Conservation (phyloP, 306 rosid genomes). For the Abrus pulchellus region DNA sequence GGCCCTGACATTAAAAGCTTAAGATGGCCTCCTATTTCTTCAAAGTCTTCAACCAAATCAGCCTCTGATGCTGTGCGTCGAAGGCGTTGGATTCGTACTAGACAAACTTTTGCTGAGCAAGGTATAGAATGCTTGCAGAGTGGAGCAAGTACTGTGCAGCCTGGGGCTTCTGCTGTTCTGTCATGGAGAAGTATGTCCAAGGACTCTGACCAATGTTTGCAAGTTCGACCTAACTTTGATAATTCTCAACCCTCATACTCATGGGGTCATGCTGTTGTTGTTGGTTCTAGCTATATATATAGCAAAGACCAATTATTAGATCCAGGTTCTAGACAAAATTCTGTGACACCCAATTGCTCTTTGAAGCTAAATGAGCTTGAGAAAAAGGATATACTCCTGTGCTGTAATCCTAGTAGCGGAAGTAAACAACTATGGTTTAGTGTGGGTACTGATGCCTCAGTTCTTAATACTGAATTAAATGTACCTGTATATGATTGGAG, state of each 20-base stretch:
- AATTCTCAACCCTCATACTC: constrained; percentile 63
- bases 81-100: constrained; percentile 77
- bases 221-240: constrained; percentile 76
- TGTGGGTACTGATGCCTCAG: constrained; percentile 87
- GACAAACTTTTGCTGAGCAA: constrained; percentile 57
- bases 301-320: constrained; percentile 78
- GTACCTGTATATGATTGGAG: constrained; percentile 96
- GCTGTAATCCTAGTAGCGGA: constrained; percentile 69
- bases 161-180: constrained; percentile 76
- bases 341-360: constrained; percentile 55
- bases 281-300: constrained; percentile 80
- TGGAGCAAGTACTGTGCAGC: constrained; percentile 60
- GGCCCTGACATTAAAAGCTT: constrained; percentile 63
- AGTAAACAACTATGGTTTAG: constrained; percentile 86
- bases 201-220: constrained; percentile 76
- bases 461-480: constrained; percentile 93
- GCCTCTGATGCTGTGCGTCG: constrained; percentile 73
- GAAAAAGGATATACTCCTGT: constrained; percentile 86
- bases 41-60: constrained; percentile 66
- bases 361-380: constrained; percentile 89
- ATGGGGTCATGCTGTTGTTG: constrained; percentile 73
- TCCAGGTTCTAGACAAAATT: constrained; percentile 69
- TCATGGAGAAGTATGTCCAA: constrained; percentile 87
- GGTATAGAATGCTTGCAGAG: constrained; percentile 53
- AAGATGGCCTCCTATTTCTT: constrained; percentile 78